Evolutionary conservation across 1,284 basidiomycete genomes (phyloP).

Genomic region (Irpex sp.): DNA sequence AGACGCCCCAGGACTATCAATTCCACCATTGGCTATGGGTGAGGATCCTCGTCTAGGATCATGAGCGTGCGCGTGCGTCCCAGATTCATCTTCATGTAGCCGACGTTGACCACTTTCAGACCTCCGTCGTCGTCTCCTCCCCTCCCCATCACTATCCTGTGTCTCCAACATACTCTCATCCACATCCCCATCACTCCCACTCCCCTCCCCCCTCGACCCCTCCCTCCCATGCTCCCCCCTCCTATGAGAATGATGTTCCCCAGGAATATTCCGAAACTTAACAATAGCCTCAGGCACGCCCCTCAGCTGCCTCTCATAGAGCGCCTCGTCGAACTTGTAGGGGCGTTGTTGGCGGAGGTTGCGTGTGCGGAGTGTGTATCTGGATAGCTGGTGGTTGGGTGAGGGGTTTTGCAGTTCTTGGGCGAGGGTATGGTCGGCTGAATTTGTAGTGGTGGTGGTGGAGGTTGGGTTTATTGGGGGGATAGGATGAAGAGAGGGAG

Average conservation of each 20-base stretch:
- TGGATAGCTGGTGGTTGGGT: neutral
- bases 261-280: slow-evolving; percentile 18
- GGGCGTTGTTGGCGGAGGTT: slow-evolving; percentile 22
- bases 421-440: neutral
- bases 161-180: slow-evolving; percentile 1
- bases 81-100: too few species aligned
- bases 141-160: slow-evolving; percentile 7
- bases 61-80: too few species aligned
- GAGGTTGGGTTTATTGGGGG: neutral
- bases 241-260: slow-evolving; percentile 9
- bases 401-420: neutral
- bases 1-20: too few species aligned
- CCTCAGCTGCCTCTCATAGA: slow-evolving; percentile 24
- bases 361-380: slow-evolving; percentile 23
- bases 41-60: too few species aligned
- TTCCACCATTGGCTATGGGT: too few species aligned
- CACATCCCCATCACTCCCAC: slow-evolving; percentile 10
- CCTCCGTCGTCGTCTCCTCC: too few species aligned
- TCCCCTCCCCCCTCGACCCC: neutral
- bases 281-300: slow-evolving; percentile 25
- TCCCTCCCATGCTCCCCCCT: neutral
- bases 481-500: neutral
- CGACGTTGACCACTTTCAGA: neutral
- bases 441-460: neutral
- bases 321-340: slow-evolving; percentile 21